Evolutionary conservation across 2,329 filamentous ascomycete genomes (phyloP).

Genomic region (Trichoderma cornu-damae): DNA sequence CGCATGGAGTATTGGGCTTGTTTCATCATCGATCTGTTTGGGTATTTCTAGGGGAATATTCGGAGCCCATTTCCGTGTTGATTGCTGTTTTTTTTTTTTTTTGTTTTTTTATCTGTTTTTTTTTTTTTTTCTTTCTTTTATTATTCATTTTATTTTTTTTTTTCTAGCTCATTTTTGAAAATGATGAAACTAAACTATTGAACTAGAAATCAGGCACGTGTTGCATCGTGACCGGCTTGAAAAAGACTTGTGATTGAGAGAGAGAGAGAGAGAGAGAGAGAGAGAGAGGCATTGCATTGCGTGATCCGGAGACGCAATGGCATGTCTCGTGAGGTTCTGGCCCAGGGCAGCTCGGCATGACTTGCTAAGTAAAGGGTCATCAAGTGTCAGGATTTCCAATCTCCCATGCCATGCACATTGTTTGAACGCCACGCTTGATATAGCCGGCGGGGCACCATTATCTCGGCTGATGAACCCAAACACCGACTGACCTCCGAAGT

Average conservation of each 20-base stretch:
- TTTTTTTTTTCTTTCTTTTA: no score
- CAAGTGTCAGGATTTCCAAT: neutral
- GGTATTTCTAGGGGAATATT: slow-evolving; percentile 8
- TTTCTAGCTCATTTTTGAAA: neutral
- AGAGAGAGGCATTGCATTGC: neutral
- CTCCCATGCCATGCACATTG: no score
- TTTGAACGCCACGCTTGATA: neutral
- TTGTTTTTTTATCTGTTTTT: no score
- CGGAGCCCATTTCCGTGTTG: slow-evolving; percentile 10
- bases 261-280: no score
- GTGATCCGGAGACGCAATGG: neutral
- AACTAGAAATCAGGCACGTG: neutral
- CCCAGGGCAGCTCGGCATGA: neutral
- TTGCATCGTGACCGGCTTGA: neutral
- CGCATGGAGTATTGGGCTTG: slow-evolving; percentile 18
- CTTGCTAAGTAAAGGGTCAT: no score
- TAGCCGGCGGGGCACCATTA: slow-evolving; percentile 4
- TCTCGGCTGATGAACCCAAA: slow-evolving; percentile 12
- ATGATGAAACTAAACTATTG: neutral
- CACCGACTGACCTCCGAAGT: slow-evolving; percentile 8
- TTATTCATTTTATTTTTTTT: no score
- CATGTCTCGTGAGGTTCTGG: neutral
- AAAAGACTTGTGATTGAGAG: no score
- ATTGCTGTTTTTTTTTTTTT: slow-evolving; percentile 1
- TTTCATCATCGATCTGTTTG: slow-evolving; percentile 4